A percentile compares a stretch with the other conserved stretches of the same genome.
These are phyloP conservation scores for Cordia subcordata DNA, from an alignment of 257 asterid genomes.

Conservation along the genomic window DNA sequence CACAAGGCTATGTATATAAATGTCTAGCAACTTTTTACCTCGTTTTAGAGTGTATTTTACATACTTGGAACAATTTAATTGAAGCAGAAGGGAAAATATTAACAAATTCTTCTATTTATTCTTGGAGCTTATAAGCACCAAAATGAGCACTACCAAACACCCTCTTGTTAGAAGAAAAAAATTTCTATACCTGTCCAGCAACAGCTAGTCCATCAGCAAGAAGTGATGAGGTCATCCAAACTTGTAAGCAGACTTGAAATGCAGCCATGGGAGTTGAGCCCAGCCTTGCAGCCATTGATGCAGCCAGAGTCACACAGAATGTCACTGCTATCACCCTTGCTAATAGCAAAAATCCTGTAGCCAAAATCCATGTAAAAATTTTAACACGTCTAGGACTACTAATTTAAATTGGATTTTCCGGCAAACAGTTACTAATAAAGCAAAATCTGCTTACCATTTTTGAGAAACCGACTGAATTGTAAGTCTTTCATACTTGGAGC, in stretches of 20 bases:
- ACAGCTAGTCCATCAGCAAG: slow-evolving; percentile 98
- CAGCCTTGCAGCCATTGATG: slow-evolving; percentile 85
- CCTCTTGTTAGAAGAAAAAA: too few relatives aligned
- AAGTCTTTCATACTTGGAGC: slow-evolving; percentile 70
- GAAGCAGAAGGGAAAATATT: too few relatives aligned
- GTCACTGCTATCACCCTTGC: slow-evolving; percentile 89
- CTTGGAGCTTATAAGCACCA: too few relatives aligned
- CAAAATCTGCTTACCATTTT: slow-evolving; percentile 47
- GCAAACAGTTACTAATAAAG: not conserved
- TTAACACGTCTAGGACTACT: too few relatives aligned
- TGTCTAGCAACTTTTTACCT: too few relatives aligned
- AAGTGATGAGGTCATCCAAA: slow-evolving; percentile 91
- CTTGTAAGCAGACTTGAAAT: slow-evolving; percentile 85
- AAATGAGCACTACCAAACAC: too few relatives aligned
- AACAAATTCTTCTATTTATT: too few relatives aligned
- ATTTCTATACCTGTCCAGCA: slow-evolving; percentile 99
- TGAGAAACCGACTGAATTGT: slow-evolving; percentile 75
- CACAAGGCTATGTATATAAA: too few relatives aligned
- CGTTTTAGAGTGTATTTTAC: too few relatives aligned
- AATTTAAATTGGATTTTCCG: too few relatives aligned
- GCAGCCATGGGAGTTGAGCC: slow-evolving; percentile 94
- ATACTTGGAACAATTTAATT: too few relatives aligned
- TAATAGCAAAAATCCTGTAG: slow-evolving; percentile 52
- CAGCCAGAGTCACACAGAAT: slow-evolving; percentile 80
- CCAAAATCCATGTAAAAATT: not conserved